Conservation (phyloP, 176 grass and related monocot species). For the Triticum dicoccoides region DNA sequence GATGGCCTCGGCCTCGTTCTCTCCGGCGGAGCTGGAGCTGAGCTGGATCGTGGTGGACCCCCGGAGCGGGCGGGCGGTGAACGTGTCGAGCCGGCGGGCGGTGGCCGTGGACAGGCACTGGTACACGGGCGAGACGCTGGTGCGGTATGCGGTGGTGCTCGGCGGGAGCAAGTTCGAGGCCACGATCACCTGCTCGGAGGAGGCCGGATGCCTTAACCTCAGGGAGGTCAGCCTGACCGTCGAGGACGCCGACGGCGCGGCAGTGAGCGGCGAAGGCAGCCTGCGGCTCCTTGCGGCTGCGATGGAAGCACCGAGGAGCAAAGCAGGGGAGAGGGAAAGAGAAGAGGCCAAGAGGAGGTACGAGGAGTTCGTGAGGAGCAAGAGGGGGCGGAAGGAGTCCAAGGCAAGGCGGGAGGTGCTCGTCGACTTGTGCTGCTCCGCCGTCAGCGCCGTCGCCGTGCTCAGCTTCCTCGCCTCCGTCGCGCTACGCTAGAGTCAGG, state of each 20-base stretch:
- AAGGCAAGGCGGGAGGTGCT: too few relatives aligned
- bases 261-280: slow-evolving; percentile 31
- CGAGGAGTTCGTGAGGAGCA: slow-evolving; percentile 48
- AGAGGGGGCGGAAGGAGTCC: slow-evolving; percentile 33
- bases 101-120: slow-evolving; percentile 21
- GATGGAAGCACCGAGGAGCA: slow-evolving; percentile 18
- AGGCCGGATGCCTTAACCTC: not conserved
- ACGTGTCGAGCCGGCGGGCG: not conserved
- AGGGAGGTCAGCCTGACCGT: slow-evolving; percentile 12
- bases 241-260: slow-evolving; percentile 46
- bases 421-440: too few relatives aligned
- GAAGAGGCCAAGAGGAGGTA: slow-evolving; percentile 25
- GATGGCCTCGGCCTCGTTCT: not conserved
- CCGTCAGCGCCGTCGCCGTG: too few relatives aligned
- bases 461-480: too few relatives aligned
- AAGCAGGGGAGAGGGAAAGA: not conserved
- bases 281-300: slow-evolving; percentile 26
- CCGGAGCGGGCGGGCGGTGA: not conserved
- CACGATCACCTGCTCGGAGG: slow-evolving; percentile 1
- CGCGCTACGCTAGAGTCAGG: too few relatives aligned
- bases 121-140: slow-evolving; percentile 5
- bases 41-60: not conserved
- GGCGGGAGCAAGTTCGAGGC: slow-evolving; percentile 6
- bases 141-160: slow-evolving; percentile 15
- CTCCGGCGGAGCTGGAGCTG: not conserved